Conservation (phyloP, 345 rosid species). For the Alliaria petiolata region DNA sequence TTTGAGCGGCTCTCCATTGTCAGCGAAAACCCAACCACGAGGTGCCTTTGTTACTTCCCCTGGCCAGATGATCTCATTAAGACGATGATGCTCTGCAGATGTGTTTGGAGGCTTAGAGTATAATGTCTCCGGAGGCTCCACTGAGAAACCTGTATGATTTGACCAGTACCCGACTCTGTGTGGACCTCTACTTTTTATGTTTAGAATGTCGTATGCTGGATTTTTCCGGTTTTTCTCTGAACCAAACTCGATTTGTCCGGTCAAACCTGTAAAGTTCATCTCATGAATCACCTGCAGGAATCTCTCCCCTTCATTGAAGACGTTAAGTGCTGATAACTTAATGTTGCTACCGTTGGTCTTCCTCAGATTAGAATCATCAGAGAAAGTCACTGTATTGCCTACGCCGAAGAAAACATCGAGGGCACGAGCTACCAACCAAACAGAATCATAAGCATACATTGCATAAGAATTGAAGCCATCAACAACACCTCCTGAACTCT, state of each 20-base stretch:
- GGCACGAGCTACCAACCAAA: conserved; percentile 87
- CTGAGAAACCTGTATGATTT: conserved; percentile 66
- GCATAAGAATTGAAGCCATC: conserved; percentile 72
- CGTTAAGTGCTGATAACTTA: conserved; percentile 48
- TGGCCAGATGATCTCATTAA: conserved; percentile 72
- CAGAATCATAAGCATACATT: conserved; percentile 84
- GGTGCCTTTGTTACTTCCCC: conserved; percentile 57
- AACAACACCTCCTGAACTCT: conserved; percentile 16
- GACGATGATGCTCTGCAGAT: conserved; percentile 48
- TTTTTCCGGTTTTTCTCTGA: conserved; percentile 51
- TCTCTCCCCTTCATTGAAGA: conserved; percentile 71
- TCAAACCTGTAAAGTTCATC: conserved; percentile 68
- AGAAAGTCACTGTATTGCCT: conserved; percentile 69
- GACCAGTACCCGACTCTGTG: conserved; percentile 94
- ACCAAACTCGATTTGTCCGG: conserved; percentile 60
- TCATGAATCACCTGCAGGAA: conserved; percentile 53
- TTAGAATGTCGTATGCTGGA: conserved; percentile 76
- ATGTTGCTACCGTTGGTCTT: conserved; percentile 47
- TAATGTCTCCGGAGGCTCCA: conserved; percentile 53
- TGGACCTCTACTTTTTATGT: conserved; percentile 55
- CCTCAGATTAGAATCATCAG: conserved; percentile 50
- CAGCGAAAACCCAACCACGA: conserved; percentile 89
- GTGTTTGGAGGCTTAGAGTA: conserved; percentile 50
- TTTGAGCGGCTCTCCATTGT: conserved; percentile 70
- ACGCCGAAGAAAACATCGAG: conserved; percentile 54